A percentile compares a stretch with the other conserved stretches of the same genome.
Evolutionary conservation across 2,329 filamentous ascomycete species (phyloP).

Genomic region (Graphilbum sp.): DNA sequence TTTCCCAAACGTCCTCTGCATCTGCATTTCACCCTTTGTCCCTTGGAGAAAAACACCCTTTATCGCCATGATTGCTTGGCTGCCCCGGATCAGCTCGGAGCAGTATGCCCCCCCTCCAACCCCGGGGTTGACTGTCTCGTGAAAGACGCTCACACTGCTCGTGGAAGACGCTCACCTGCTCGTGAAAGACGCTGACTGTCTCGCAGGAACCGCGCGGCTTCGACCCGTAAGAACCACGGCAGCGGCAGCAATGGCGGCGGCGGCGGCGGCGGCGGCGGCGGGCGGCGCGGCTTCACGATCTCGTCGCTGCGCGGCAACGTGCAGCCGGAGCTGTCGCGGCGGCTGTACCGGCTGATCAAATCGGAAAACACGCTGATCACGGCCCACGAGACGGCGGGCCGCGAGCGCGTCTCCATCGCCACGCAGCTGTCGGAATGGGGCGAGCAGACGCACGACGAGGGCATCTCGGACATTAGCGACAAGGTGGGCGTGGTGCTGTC

Average conservation of each 20-base stretch:
- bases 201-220: conserved; percentile 55
- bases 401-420: conserved; percentile 71
- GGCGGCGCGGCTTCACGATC: conserved; percentile 57
- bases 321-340: conserved; percentile 78
- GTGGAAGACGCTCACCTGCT: too few species aligned
- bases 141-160: conserved; percentile 6
- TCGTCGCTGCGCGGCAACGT: conserved; percentile 68
- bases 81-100: conserved; percentile 8
- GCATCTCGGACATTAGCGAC: conserved; percentile 78
- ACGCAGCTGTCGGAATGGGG: conserved; percentile 94
- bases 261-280: conserved; percentile 13
- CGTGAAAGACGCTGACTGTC: conserved; percentile 4
- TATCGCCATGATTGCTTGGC: conserved; percentile 6
- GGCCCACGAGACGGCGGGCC: conserved; percentile 69
- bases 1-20: too few species aligned
- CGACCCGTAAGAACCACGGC: conserved; percentile 42
- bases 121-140: background rate
- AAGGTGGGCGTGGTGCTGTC: conserved; percentile 87
- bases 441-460: conserved; percentile 75
- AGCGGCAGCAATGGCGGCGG: conserved; percentile 17
- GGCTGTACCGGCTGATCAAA: conserved; percentile 86
- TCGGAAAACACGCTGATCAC: conserved; percentile 78
- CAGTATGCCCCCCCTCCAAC: conserved; percentile 1
- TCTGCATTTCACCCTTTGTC: too few species aligned
- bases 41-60: background rate